These are phyloP conservation scores for Cladorrhinum sp. DNA, from an alignment of 2,329 filamentous ascomycete genomes.

Conservation along the genomic window DNA sequence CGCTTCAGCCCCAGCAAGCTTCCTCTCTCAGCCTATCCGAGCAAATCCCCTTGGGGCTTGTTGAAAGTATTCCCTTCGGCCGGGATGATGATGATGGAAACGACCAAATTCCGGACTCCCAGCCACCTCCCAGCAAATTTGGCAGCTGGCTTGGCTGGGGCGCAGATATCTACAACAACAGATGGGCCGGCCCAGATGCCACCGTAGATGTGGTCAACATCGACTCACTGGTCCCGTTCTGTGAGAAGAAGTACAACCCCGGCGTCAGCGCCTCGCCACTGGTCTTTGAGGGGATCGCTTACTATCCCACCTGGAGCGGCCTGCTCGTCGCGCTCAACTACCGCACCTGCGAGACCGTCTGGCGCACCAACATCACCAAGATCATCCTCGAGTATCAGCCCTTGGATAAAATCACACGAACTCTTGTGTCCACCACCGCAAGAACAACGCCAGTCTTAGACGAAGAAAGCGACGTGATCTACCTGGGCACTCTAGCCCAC, in stretches of 20 bases:
- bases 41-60: no score
- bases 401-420: background rate
- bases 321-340: conserved; percentile 34
- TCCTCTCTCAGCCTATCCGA: no score
- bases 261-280: conserved; percentile 25
- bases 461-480: conserved; percentile 29
- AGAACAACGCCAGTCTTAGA: background rate
- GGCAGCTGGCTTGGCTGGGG: conserved; percentile 24
- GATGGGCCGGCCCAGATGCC: conserved; percentile 19
- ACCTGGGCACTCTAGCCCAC: conserved; percentile 29
- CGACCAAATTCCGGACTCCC: no score
- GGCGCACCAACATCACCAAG: conserved; percentile 31
- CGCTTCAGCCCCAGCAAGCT: no score
- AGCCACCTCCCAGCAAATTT: no score
- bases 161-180: conserved; percentile 22
- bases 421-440: background rate
- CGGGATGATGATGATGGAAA: no score
- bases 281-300: conserved; percentile 21
- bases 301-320: conserved; percentile 34
- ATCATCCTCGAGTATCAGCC: conserved; percentile 19
- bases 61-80: no score
- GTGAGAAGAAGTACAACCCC: conserved; percentile 13
- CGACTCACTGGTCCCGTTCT: conserved; percentile 10
- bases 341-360: conserved; percentile 26
- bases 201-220: conserved; percentile 15